Base-by-base conservation (phyloP, 2,329 filamentous ascomycete genomes). In the Elsinoe australis region DNA sequence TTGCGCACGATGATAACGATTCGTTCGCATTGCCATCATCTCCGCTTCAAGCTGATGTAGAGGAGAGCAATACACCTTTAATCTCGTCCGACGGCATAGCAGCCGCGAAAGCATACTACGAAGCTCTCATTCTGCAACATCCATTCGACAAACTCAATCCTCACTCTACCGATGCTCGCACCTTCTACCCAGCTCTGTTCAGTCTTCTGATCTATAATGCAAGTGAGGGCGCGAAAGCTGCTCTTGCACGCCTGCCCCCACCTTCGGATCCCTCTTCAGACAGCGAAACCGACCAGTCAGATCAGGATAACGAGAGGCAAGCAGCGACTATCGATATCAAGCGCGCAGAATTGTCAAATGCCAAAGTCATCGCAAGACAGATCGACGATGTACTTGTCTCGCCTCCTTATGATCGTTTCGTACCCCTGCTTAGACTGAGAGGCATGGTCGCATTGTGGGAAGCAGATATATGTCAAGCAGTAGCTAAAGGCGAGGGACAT, bases 151-250 rank as follows among this genome's bases (percentile, higher is more conserved):
- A 78, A 57, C 71, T 71, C 51, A 71, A 74, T 4, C 79, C 80
- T 0, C 67, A 77, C 44, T 67, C 72, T 2, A 67, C 82, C 33
- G 83, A 79, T 54, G 80, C 85, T 8, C 61, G 85, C 29, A 80
- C 87, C 52, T 94, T 95, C 62, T 89, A 87, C 67, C 81, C 85
- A 10, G 83, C 84, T 10, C 76, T 94, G 68, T 82, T 90, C 56
- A 80, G 80, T 41, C 76, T 87, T 36, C 90, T 92, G 77, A 76
- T 95, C 45, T 89, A 87, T 61, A 79, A 84, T 52, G 71, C 81
- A 1, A 78, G 85, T 58, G 71, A 78, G 38, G 63, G 60, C 51
- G 65, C 80, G 80, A 68, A 75, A 75, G 58, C 67, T 63, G 48
- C 59, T 61, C 44, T 73, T 65, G 8, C 58, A 75, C 29, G 62